Percentiles rank a stretch among this genome's conserved stretches.
These are phyloP conservation scores for Ceratobasidium sp. DNA, from an alignment of 1,284 basidiomycete genomes.

Conservation along the genomic window DNA sequence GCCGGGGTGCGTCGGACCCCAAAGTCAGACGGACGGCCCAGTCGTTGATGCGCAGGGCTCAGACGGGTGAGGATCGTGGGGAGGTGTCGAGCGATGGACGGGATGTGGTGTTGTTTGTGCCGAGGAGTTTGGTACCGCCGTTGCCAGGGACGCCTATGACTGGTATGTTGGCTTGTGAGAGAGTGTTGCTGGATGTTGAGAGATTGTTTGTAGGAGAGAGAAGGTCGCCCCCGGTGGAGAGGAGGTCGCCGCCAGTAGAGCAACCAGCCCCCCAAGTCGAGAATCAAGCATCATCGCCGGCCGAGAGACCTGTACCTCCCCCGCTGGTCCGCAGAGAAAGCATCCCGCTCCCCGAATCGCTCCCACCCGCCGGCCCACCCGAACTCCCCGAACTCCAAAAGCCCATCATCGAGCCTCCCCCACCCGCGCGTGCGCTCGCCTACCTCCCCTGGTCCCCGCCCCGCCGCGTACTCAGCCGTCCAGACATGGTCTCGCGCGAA, in stretches of 20 bases:
- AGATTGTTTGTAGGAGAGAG: no score
- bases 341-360: slow-evolving; percentile 11
- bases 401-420: slow-evolving; percentile 6
- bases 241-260: no score
- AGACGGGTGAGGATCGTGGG: slow-evolving; percentile 5
- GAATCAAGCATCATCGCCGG: neutral
- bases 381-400: neutral
- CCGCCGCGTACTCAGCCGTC: neutral
- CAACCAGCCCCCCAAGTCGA: neutral
- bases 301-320: slow-evolving; percentile 6
- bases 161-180: neutral
- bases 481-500: slow-evolving; percentile 7
- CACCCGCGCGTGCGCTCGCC: neutral
- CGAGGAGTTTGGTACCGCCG: neutral
- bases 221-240: no score
- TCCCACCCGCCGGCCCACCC: neutral
- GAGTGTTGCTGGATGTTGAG: no score
- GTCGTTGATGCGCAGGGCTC: neutral
- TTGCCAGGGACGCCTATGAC: neutral
- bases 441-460: slow-evolving; percentile 22
- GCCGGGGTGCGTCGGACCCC: neutral
- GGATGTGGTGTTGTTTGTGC: slow-evolving; percentile 24
- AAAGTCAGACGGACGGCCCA: slow-evolving; percentile 6
- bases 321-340: slow-evolving; percentile 17
- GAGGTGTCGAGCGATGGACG: slow-evolving; percentile 30